Evolutionary conservation across 495 filamentous ascomycete species (phyloP).

Genomic region (Pseudoneurospora amorphoporcata): DNA sequence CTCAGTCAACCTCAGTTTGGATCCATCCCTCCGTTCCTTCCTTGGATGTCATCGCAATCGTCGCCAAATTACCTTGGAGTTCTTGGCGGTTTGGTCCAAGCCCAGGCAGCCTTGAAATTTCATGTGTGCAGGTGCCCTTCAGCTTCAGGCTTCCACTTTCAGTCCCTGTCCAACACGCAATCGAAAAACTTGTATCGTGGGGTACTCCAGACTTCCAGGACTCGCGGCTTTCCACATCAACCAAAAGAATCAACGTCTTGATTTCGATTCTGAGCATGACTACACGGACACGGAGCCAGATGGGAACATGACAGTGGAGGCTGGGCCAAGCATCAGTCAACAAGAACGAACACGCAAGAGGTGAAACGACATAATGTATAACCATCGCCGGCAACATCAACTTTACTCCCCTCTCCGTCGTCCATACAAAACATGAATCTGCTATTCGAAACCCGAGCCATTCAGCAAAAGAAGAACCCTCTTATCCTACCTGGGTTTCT

Average conservation of each 20-base stretch:
- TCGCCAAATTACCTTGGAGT: neutral
- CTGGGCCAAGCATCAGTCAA: too few relatives aligned
- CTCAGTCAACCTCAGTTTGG: neutral
- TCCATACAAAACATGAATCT: neutral
- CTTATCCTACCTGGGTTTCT: neutral
- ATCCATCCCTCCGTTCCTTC: neutral
- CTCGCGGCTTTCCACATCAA: too few relatives aligned
- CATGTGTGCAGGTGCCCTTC: neutral
- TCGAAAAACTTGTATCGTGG: too few relatives aligned
- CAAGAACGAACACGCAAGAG: too few relatives aligned
- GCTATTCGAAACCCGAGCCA: neutral
- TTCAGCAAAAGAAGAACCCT: neutral
- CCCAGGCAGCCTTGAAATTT: neutral
- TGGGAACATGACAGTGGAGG: neutral
- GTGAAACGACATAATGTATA: neutral
- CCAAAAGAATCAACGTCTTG: too few relatives aligned
- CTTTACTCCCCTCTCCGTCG: neutral
- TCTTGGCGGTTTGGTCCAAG: neutral
- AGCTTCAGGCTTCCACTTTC: neutral
- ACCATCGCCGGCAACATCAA: neutral
- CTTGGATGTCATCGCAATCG: neutral
- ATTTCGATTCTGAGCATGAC: too few relatives aligned
- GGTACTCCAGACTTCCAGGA: too few relatives aligned
- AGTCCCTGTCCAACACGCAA: neutral
- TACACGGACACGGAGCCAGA: neutral